Percentiles rank a stretch among this genome's conserved stretches.
These are phyloP conservation scores for Kuraishia cidri DNA, from an alignment of 805 yeast species.

Conservation along the genomic window DNA sequence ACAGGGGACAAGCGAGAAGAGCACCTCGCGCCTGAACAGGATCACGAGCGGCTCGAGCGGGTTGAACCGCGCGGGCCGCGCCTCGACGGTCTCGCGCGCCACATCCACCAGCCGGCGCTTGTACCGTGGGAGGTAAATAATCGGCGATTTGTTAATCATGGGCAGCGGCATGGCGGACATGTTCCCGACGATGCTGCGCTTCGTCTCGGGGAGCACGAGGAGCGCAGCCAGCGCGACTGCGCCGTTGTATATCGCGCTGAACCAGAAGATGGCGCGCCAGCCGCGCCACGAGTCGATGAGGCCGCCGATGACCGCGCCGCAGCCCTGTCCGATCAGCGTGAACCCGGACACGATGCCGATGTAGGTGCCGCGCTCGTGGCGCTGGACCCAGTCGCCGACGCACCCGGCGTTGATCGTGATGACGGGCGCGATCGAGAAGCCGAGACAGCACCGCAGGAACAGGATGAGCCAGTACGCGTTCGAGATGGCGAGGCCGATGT, in stretches of 20 bases:
- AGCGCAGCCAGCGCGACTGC: constrained; percentile 21
- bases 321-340: constrained; percentile 55
- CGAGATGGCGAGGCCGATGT: constrained; percentile 48
- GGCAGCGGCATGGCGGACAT: constrained; percentile 9
- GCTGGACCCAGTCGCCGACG: constrained; percentile 55
- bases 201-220: constrained; percentile 29
- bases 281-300: constrained; percentile 28
- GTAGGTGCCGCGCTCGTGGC: constrained; percentile 52
- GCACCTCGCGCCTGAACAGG: constrained; percentile 30
- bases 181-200: constrained; percentile 27
- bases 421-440: constrained; percentile 66
- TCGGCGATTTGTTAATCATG: constrained; percentile 4
- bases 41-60: constrained; percentile 31
- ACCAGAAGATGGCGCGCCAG: constrained; percentile 70
- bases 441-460: constrained; percentile 57
- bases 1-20: constrained; percentile 37
- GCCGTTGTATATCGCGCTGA: constrained; percentile 55
- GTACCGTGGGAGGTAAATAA: constrained; percentile 3
- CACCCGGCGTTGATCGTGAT: constrained; percentile 58
- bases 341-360: constrained; percentile 56
- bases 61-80: constrained; percentile 7
- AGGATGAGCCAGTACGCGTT: constrained; percentile 45
- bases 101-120: not conserved
- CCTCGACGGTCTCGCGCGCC: not conserved
- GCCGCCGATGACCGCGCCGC: constrained; percentile 58